A percentile compares a stretch with the other conserved stretches of the same genome.
These are phyloP conservation scores for Aureobasidium melanogenum DNA, from an alignment of 2,329 filamentous ascomycete genomes.

Conservation along the genomic window DNA sequence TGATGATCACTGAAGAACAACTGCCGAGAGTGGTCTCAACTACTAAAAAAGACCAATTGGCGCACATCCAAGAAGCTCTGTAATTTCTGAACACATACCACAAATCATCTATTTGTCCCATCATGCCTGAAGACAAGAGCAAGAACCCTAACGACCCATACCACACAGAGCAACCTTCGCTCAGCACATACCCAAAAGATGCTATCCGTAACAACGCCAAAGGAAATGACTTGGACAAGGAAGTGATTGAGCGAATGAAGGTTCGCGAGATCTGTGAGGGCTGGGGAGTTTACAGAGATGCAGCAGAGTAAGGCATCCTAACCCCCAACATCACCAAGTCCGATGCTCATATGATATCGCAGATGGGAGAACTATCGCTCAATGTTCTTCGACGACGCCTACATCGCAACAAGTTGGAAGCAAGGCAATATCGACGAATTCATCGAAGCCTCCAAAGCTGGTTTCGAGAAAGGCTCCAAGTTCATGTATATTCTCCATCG, in stretches of 20 bases:
- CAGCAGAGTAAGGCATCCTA: not conserved
- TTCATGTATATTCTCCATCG: slow-evolving; percentile 16
- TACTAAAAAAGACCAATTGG: not conserved
- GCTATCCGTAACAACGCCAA: slow-evolving; percentile 9
- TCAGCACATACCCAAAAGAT: slow-evolving; percentile 3
- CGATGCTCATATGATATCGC: not conserved
- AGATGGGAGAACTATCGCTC: slow-evolving; percentile 9
- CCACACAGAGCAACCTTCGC: not conserved
- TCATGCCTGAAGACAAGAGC: slow-evolving; percentile 10
- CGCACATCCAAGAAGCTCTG: not conserved
- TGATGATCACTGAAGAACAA: not conserved
- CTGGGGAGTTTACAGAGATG: slow-evolving; percentile 12
- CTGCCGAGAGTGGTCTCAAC: not conserved
- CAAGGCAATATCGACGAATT: slow-evolving; percentile 13
- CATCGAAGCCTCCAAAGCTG: slow-evolving; percentile 13
- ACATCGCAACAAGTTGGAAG: slow-evolving; percentile 13
- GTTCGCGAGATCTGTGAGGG: slow-evolving; percentile 8
- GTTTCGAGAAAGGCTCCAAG: slow-evolving; percentile 8
- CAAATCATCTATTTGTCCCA: not conserved
- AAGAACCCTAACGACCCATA: not conserved
- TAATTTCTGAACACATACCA: not conserved
- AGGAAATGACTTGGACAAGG: slow-evolving; percentile 1
- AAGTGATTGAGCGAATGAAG: slow-evolving; percentile 8
- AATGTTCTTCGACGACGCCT: slow-evolving; percentile 13
- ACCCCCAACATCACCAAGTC: not conserved